Base-by-base conservation (phyloP, 2,329 filamentous ascomycete genomes). In the Aspergillus neoniger region DNA sequence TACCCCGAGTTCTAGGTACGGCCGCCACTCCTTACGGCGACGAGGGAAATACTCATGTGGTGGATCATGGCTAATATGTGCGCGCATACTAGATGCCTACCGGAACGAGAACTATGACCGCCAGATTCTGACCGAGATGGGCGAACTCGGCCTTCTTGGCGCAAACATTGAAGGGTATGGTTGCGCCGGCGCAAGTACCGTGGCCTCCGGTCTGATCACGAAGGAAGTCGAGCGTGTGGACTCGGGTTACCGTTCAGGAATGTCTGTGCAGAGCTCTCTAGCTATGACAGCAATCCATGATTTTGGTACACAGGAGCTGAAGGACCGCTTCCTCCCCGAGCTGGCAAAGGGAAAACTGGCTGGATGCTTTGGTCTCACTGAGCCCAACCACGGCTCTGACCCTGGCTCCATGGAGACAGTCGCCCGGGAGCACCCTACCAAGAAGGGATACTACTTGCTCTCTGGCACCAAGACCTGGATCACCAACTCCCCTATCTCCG, bases 381-480 rank as follows among this genome's bases (percentile, higher is more conserved):
- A 96, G 77, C 92, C 93, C 57, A 96, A 96, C 76, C 92, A 96
- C 75, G 92, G 92, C 61, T 95, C 91, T 59, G 93, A 96, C 73
- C 92, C 92, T 5, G 92, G 92, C 14, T 91, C 89, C 38, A 94
- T 96, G 91, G 92, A 96, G 82, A 92, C 89, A 5, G 83, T 85
- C 9, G 93, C 92, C n/a, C 91, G 88, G 73, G 88, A 88, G 52
- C 92, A 96, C 73, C 91, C 92, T 5, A 88, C 86, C 7, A 93
- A 93, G 81, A 89, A 91, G 71, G 92, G 92, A 1, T 91, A 92
- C 75, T 90, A 89, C 69, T 85, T 88, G 47, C 79, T 96, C 38
- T 91, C 88, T 49, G 92, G 92, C 1, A 81, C 90, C 53, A 96
- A 96, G 82, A 96, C 93, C 0, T 96, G 92, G 92, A 96, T 96